Evolutionary conservation across 441 rosid genomes (phyloP).

Genomic region (Daphne laureola): DNA sequence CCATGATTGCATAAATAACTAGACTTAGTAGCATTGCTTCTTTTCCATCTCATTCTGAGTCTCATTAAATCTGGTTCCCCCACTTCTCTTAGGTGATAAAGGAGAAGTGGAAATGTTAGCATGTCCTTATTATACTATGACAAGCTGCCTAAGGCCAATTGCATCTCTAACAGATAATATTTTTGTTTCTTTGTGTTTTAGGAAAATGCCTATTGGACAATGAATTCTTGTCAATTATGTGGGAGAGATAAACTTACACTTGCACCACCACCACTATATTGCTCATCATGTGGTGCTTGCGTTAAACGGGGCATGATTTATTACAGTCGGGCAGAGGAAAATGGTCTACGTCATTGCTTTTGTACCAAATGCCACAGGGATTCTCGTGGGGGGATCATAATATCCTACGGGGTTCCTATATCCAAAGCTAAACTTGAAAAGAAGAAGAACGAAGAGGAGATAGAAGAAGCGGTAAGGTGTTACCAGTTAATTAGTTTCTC

Average conservation of each 20-base stretch:
- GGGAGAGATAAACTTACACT: constrained; percentile 26
- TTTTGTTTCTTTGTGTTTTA: constrained; percentile 10
- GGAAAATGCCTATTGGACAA: constrained; percentile 19
- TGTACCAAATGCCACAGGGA: constrained; percentile 33
- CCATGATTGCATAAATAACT: too few relatives aligned
- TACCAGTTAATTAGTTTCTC: constrained; percentile 7
- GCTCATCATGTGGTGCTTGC: constrained; percentile 36
- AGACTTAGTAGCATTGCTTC: too few relatives aligned
- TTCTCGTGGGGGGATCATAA: constrained; percentile 18
- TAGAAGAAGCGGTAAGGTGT: constrained; percentile 36
- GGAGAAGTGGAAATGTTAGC: too few relatives aligned
- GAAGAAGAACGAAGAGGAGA: constrained; percentile 31
- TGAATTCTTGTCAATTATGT: constrained; percentile 52
- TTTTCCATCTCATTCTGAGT: too few relatives aligned
- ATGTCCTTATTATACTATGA: background rate
- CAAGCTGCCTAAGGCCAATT: background rate
- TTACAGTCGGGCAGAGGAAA: constrained; percentile 32
- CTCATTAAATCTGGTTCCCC: too few relatives aligned
- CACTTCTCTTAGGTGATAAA: too few relatives aligned
- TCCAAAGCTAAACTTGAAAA: constrained; percentile 28
- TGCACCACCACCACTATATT: constrained; percentile 48
- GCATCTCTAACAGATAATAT: constrained; percentile 5
- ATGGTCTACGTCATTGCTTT: constrained; percentile 25
- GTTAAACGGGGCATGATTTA: constrained; percentile 32
- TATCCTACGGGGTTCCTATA: constrained; percentile 24